phyloP scores from a whole-genome alignment of 768 basidiomycete genomes.

The Butyriboletus loyo region DNA sequence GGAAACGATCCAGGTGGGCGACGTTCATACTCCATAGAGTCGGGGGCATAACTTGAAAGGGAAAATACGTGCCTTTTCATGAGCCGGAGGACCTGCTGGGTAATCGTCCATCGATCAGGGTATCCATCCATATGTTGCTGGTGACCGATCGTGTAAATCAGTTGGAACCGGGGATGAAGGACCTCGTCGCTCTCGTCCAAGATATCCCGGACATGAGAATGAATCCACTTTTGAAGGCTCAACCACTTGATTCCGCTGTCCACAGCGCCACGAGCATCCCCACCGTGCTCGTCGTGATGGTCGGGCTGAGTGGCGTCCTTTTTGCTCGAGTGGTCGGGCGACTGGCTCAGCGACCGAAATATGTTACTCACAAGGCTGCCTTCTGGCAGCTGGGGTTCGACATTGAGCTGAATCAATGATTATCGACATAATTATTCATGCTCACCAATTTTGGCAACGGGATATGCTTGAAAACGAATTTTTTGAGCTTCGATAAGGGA shows the following conservation, averaged over 20 bases:
- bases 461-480: background rate
- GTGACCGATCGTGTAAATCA: conserved; percentile 24
- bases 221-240: conserved; percentile 11
- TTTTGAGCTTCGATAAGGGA: conserved; percentile 11
- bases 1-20: conserved; percentile 9
- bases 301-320: background rate
- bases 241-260: conserved; percentile 10
- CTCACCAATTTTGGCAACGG: background rate
- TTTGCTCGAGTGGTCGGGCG: no score
- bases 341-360: background rate
- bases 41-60: background rate
- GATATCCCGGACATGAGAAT: conserved; percentile 13
- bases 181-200: conserved; percentile 22
- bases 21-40: background rate
- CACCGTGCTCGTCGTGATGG: no score
- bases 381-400: background rate
- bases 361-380: background rate
- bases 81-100: conserved; percentile 25
- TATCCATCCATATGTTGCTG: conserved; percentile 20
- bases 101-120: conserved; percentile 29
- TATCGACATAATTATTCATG: background rate
- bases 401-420: background rate
- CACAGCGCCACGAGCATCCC: background rate
- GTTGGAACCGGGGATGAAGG: conserved; percentile 20
- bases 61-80: background rate